Conservation (phyloP, 2,329 filamentous ascomycete species). For the Penicillium polonicum region DNA sequence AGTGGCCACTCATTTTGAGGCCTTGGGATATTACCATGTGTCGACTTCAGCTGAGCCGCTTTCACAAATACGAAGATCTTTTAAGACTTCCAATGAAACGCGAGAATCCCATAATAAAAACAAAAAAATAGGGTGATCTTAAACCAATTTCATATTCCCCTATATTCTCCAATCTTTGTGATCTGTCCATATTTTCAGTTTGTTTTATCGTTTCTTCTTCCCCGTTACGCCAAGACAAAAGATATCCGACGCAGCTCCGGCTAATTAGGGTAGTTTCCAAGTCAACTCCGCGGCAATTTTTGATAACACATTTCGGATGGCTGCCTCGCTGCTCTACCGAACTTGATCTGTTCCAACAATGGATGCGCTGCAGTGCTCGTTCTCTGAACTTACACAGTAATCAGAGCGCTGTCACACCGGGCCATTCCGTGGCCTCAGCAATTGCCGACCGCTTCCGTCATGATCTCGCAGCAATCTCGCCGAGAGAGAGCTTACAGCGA, state of each 20-base stretch:
- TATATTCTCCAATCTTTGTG: background rate
- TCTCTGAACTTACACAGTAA: constrained; percentile 32
- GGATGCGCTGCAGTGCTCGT: constrained; percentile 32
- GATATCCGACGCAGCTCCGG: constrained; percentile 5
- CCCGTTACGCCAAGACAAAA: constrained; percentile 1
- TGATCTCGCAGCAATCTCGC: constrained; percentile 31
- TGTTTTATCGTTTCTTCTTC: background rate
- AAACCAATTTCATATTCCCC: background rate
- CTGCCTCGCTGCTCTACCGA: constrained; percentile 8
- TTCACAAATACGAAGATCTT: background rate
- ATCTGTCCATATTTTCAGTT: constrained; percentile 5
- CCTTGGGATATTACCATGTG: constrained; percentile 5
- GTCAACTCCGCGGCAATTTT: background rate
- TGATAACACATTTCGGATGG: constrained; percentile 6
- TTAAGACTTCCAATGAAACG: constrained; percentile 5
- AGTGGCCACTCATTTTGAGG: background rate
- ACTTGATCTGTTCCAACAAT: constrained; percentile 28
- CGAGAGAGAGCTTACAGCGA: constrained; percentile 37
- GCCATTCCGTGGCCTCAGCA: constrained; percentile 3
- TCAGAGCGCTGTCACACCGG: constrained; percentile 24
- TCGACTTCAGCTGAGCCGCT: constrained; percentile 13
- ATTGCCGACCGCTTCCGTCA: constrained; percentile 17
- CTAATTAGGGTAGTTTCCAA: background rate
- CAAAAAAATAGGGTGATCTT: background rate
- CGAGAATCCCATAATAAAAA: background rate